These are phyloP conservation scores for Hyphopichia pseudoburtonii DNA, from an alignment of 1,139 yeast species.

Conservation along the genomic window DNA sequence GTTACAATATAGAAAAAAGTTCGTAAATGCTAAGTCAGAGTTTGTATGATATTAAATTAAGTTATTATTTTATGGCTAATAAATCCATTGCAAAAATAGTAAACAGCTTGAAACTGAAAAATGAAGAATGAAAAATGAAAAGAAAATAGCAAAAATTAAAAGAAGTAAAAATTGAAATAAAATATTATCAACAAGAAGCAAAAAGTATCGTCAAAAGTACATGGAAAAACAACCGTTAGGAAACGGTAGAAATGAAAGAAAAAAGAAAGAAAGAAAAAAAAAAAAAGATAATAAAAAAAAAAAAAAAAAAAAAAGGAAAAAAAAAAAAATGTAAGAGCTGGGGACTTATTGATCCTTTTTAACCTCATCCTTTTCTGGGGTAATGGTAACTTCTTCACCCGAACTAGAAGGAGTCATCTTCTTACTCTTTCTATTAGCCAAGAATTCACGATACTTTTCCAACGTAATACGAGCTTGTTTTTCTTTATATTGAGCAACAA, in stretches of 20 bases:
- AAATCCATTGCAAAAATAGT: too few relatives aligned
- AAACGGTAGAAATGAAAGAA: background rate
- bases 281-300: background rate
- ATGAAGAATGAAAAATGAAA: background rate
- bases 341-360: background rate
- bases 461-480: slow-evolving; percentile 60
- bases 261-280: background rate
- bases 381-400: too few relatives aligned
- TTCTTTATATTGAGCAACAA: slow-evolving; percentile 57
- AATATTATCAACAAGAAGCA: background rate
- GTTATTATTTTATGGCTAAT: too few relatives aligned
- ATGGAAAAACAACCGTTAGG: too few relatives aligned
- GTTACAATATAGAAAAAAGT: too few relatives aligned
- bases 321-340: background rate
- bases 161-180: background rate
- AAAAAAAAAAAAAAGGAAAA: background rate
- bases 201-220: background rate
- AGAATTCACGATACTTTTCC: slow-evolving; percentile 60
- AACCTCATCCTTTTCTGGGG: background rate
- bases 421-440: slow-evolving; percentile 37
- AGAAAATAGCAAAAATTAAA: background rate
- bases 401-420: background rate
- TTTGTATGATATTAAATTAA: too few relatives aligned
- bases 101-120: too few relatives aligned
- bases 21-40: too few relatives aligned